Evolutionary conservation across 139 green algal genomes (phyloP), one percentile per base, ranked within the genome.

Genomic region (Bryopsis sp.): DNA sequence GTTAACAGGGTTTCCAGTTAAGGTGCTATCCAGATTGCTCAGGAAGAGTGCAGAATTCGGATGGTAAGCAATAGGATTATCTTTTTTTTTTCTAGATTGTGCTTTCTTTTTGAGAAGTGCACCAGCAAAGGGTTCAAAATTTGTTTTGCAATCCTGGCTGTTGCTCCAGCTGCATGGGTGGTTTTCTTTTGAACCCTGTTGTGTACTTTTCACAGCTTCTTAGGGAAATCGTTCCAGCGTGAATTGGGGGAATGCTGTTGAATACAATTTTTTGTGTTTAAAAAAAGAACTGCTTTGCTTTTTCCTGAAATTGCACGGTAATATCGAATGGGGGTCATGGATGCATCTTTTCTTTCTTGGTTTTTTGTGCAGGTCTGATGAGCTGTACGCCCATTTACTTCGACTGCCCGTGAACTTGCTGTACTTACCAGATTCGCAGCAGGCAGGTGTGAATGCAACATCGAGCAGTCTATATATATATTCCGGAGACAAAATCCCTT

Each of bases 291-390:
- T n/a, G n/a, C n/a, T n/a, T n/a, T n/a, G n/a, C n/a, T n/a, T n/a
- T n/a, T n/a, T n/a, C n/a, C n/a, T n/a, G n/a, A n/a, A n/a, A n/a
- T n/a, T n/a, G n/a, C n/a, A n/a, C n/a, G n/a, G n/a, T n/a, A n/a
- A n/a, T n/a, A n/a, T n/a, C n/a, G n/a, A n/a, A n/a, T n/a, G n/a
- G n/a, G n/a, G n/a, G n/a, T n/a, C n/a, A n/a, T n/a, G n/a, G n/a
- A n/a, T n/a, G n/a, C n/a, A n/a, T n/a, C n/a, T n/a, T n/a, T n/a
- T n/a, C n/a, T n/a, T n/a, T n/a, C n/a, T n/a, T n/a, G n/a, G n/a
- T n/a, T n/a, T n/a, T n/a, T n/a, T n/a, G n/a, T n/a, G n/a, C 43
- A 69, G 62, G 62, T 50, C 36, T 11, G 62, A 69, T 32, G 62
- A 69, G n/a, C 5, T 69, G 31, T 54, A 69, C 29, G 26, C 37